Percentiles rank a stretch among this genome's conserved stretches.
Evolutionary conservation across 345 rosid genomes (phyloP).

Genomic region (Cardamine occulta): DNA sequence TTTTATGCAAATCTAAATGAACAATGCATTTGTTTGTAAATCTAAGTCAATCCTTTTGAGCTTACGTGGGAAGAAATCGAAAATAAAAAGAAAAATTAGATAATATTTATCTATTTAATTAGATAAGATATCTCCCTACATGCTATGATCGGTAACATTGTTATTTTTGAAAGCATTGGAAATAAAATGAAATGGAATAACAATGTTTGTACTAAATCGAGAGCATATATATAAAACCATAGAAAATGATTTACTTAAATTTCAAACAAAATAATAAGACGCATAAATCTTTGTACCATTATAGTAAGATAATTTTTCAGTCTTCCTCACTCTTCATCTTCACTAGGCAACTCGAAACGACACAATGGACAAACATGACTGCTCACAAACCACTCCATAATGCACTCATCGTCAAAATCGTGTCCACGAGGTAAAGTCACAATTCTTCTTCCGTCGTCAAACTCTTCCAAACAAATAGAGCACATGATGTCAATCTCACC

Average conservation of each 20-base stretch:
- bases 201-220: not conserved
- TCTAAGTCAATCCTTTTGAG: not conserved
- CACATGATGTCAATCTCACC: not conserved
- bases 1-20: not conserved
- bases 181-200: not conserved
- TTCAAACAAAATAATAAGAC: not conserved
- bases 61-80: not conserved
- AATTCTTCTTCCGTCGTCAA: not conserved
- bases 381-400: not conserved
- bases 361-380: constrained; percentile 13
- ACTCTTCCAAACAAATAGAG: constrained; percentile 3
- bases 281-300: not conserved
- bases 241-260: not conserved
- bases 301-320: not conserved
- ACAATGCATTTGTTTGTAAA: not conserved
- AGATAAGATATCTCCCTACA: not conserved
- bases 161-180: not conserved
- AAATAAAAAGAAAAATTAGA: not conserved
- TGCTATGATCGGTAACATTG: not conserved
- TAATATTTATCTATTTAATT: not conserved
- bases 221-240: too few species aligned
- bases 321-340: not conserved
- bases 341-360: not conserved
- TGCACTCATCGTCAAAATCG: not conserved
- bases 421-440: constrained; percentile 8